Conservation (phyloP, 2,329 filamentous ascomycete species). For the Phyllosticta citribraziliensis region DNA sequence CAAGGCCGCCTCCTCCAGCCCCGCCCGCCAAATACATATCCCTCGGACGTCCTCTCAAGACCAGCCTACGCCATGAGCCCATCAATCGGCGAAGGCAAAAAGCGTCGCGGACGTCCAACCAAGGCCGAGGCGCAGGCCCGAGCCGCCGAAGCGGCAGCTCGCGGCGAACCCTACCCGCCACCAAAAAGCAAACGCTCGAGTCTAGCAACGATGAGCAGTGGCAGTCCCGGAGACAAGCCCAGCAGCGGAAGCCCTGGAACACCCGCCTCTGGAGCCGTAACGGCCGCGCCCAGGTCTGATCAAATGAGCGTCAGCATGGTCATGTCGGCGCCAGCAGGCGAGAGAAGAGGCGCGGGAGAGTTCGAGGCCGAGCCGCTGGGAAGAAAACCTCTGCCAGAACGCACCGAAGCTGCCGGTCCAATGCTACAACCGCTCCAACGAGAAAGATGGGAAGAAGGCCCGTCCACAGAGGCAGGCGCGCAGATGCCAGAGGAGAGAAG, state of each 20-base stretch:
- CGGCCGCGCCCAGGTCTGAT: constrained; percentile 17
- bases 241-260: background rate
- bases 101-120: constrained; percentile 39
- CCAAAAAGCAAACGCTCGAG: constrained; percentile 20
- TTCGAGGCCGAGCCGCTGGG: background rate
- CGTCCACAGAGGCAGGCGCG: constrained; percentile 7
- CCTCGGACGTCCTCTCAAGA: constrained; percentile 20
- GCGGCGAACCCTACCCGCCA: constrained; percentile 30
- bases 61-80: constrained; percentile 22
- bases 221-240: constrained; percentile 16
- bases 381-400: background rate
- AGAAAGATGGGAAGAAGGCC: constrained; percentile 4
- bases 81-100: constrained; percentile 29
- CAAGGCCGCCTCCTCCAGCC: constrained; percentile 37
- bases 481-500: constrained; percentile 10
- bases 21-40: constrained; percentile 30
- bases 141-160: constrained; percentile 30
- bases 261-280: constrained; percentile 15
- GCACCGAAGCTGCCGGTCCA: background rate
- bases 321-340: constrained; percentile 23
- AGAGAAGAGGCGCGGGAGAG: constrained; percentile 25
- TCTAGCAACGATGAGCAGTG: constrained; percentile 18
- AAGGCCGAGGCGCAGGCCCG: constrained; percentile 38
- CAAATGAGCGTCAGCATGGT: constrained; percentile 25
- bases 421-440: background rate